A percentile compares a stretch with the other conserved stretches of the same genome.
These are phyloP conservation scores for Thielaviopsis ethacetica DNA, from an alignment of 2,329 filamentous ascomycete genomes.

Conservation along the genomic window DNA sequence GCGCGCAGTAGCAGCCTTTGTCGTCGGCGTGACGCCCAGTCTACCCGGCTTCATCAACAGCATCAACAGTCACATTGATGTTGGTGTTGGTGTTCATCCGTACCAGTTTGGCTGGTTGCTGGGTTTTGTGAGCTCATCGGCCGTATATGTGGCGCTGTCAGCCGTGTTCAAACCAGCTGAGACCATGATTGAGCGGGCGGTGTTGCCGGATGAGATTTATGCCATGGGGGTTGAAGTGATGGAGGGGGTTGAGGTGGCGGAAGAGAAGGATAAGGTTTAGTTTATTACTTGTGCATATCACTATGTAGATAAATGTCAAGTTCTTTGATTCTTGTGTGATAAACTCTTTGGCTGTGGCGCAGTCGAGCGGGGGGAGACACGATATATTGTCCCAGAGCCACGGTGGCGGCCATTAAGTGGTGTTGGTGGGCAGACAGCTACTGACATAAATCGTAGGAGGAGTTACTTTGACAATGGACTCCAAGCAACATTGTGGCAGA, in stretches of 20 bases:
- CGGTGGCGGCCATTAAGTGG: no score
- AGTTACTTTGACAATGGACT: no score
- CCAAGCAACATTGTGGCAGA: no score
- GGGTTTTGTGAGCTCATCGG: conserved; percentile 13
- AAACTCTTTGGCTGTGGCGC: no score
- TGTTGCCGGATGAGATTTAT: conserved; percentile 4
- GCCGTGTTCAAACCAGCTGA: not conserved
- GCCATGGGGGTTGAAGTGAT: not conserved
- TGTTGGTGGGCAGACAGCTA: no score
- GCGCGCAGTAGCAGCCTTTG: conserved; percentile 25
- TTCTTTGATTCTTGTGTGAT: no score
- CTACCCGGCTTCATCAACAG: conserved; percentile 26
- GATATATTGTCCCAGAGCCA: no score
- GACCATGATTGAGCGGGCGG: not conserved
- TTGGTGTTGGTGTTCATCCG: conserved; percentile 6
- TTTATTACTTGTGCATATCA: no score
- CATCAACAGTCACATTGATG: conserved; percentile 3
- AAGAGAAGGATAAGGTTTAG: no score
- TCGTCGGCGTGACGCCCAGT: conserved; percentile 23
- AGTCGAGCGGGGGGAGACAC: no score
- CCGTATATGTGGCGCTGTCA: conserved; percentile 13
- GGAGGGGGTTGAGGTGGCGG: not conserved
- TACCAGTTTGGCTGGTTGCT: conserved; percentile 17
- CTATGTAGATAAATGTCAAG: no score
- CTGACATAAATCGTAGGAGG: no score